phyloP scores from a whole-genome alignment of 805 yeast genomes.

The Torulaspora delbrueckii region DNA sequence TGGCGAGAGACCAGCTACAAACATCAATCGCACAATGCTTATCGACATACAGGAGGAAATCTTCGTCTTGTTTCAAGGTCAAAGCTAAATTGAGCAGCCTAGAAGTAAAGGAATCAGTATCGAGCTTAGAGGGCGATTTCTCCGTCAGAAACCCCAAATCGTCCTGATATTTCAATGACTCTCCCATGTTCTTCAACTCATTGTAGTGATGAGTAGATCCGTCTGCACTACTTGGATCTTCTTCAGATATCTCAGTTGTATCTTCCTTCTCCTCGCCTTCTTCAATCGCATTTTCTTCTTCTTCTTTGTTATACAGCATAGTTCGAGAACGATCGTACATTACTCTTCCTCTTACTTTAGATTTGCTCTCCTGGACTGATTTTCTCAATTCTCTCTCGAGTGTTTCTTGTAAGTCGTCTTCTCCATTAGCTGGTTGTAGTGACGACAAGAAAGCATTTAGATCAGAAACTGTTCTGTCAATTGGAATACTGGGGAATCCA shows the following conservation, averaged over 20 bases:
- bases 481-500: not conserved
- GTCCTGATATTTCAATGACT: slow-evolving; percentile 32
- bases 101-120: slow-evolving; percentile 11
- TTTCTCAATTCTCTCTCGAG: slow-evolving; percentile 7
- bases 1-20: slow-evolving; percentile 21
- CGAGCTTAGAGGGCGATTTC: slow-evolving; percentile 6
- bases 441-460: slow-evolving; percentile 14
- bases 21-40: slow-evolving; percentile 20
- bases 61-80: slow-evolving; percentile 17
- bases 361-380: slow-evolving; percentile 3
- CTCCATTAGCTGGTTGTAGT: slow-evolving; percentile 7
- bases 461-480: slow-evolving; percentile 12
- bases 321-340: slow-evolving; percentile 26
- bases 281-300: slow-evolving; percentile 13
- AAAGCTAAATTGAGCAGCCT: slow-evolving; percentile 24
- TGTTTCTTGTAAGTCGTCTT: slow-evolving; percentile 5
- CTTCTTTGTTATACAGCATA: slow-evolving; percentile 14
- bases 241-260: not conserved
- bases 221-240: slow-evolving; percentile 2
- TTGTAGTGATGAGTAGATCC: slow-evolving; percentile 22
- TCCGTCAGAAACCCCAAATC: slow-evolving; percentile 36
- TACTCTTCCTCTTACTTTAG: slow-evolving; percentile 1
- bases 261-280: slow-evolving; percentile 8
- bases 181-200: slow-evolving; percentile 35
- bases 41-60: slow-evolving; percentile 16